phyloP scores from a whole-genome alignment of 495 filamentous ascomycete genomes.

The Darksidea phi region DNA sequence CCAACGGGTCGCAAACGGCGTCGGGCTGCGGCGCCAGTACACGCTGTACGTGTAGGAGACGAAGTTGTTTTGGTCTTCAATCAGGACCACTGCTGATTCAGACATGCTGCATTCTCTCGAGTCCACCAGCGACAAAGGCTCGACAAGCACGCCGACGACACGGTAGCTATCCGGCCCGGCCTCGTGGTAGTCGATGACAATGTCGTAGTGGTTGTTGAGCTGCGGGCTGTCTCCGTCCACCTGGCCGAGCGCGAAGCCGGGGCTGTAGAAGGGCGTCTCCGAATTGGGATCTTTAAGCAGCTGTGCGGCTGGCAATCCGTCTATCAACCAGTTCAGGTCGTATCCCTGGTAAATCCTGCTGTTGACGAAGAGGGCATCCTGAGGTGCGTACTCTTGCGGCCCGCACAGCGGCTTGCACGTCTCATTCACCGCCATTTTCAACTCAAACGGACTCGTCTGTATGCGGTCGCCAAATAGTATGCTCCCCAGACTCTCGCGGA shows the following conservation, averaged over 20 bases:
- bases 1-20: conserved; percentile 94
- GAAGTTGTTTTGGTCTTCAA: conserved; percentile 63
- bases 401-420: conserved; percentile 78
- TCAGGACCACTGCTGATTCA: conserved; percentile 56
- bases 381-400: conserved; percentile 61
- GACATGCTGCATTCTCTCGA: conserved; percentile 60
- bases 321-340: conserved; percentile 91
- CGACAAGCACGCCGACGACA: conserved; percentile 86
- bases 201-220: conserved; percentile 93
- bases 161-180: conserved; percentile 66
- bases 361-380: conserved; percentile 75
- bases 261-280: conserved; percentile 73
- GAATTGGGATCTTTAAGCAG: conserved; percentile 70
- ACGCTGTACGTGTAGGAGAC: conserved; percentile 91
- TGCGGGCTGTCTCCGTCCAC: conserved; percentile 49
- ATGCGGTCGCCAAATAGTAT: conserved; percentile 97
- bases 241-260: conserved; percentile 82
- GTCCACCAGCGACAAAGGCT: conserved; percentile 69
- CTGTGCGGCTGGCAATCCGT: conserved; percentile 88
- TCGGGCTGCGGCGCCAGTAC: conserved; percentile 73
- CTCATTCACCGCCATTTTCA: conserved; percentile 81
- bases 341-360: conserved; percentile 75
- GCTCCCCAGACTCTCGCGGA: conserved; percentile 87
- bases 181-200: conserved; percentile 88
- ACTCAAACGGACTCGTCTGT: conserved; percentile 82